These are phyloP conservation scores for Aechmea fasciata DNA, from an alignment of 176 grass and related monocot species.

Conservation along the genomic window DNA sequence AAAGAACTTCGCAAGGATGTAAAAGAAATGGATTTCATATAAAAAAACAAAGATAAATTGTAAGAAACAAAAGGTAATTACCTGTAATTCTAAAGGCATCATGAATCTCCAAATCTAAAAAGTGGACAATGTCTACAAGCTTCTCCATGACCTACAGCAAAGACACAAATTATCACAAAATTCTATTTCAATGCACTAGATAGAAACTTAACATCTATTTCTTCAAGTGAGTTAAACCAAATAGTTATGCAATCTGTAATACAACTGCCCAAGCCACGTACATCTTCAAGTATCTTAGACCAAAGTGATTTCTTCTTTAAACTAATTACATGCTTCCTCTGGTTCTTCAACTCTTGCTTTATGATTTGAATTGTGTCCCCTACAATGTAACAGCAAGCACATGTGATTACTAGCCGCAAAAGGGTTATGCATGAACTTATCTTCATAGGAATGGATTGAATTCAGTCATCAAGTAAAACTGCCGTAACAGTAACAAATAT, in stretches of 20 bases:
- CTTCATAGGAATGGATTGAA: not conserved
- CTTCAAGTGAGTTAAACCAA: not conserved
- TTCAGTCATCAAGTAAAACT: not conserved
- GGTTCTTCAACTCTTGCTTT: conserved; percentile 38
- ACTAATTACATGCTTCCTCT: conserved; percentile 28
- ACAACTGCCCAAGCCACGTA: conserved; percentile 13
- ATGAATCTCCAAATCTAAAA: conserved; percentile 36
- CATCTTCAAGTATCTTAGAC: conserved; percentile 53
- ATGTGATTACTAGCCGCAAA: not conserved
- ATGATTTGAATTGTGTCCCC: conserved; percentile 32
- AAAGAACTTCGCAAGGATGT: not conserved
- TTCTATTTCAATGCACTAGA: not conserved
- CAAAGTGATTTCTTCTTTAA: conserved; percentile 56
- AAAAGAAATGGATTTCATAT: not conserved
- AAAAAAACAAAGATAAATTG: not conserved
- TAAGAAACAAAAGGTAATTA: conserved; percentile 10
- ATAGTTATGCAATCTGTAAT: no score
- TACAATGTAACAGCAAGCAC: conserved; percentile 3
- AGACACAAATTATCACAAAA: not conserved
- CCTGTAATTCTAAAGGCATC: conserved; percentile 27
- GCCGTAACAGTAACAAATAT: not conserved
- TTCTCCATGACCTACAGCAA: conserved; percentile 45
- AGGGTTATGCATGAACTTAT: not conserved
- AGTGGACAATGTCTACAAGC: conserved; percentile 38
- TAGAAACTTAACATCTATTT: not conserved